A percentile compares a stretch with the other conserved stretches of the same genome.
Conservation (phyloP, 2,329 filamentous ascomycete genomes). For the Pseudogymnoascus sp. region DNA sequence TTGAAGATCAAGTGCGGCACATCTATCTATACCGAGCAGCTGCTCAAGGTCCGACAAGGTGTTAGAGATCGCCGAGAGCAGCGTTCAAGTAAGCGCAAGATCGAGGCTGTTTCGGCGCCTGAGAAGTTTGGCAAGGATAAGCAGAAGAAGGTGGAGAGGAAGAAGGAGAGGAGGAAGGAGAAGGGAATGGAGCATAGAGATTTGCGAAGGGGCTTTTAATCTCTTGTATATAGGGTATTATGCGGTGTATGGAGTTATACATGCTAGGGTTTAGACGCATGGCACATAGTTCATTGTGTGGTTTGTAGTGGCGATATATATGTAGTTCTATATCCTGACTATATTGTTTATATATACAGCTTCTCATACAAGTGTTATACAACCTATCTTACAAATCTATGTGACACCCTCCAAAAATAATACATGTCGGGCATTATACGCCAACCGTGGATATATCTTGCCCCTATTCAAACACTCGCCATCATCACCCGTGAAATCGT, state of each 20-base stretch:
- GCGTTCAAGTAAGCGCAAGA: constrained; percentile 75
- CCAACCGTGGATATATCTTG: not conserved
- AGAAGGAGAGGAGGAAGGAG: constrained; percentile 75
- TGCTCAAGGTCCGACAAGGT: constrained; percentile 64
- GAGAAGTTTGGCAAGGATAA: constrained; percentile 73
- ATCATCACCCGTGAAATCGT: not conserved
- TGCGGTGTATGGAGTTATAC: constrained; percentile 5
- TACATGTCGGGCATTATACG: not conserved
- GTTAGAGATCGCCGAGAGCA: constrained; percentile 66
- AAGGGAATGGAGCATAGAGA: constrained; percentile 65
- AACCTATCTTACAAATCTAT: constrained; percentile 6
- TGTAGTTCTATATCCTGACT: constrained; percentile 10
- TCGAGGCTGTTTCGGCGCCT: constrained; percentile 76
- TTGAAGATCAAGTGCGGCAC: constrained; percentile 81
- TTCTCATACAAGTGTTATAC: constrained; percentile 6
- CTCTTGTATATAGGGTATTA: constrained; percentile 1
- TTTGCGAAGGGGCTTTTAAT: constrained; percentile 37
- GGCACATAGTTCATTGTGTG: constrained; percentile 4
- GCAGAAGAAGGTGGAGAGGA: constrained; percentile 74
- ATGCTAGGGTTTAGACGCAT: not conserved
- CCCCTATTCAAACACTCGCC: constrained; percentile 2
- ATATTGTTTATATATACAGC: constrained; percentile 4
- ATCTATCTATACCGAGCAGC: constrained; percentile 63
- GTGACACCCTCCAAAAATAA: not conserved
- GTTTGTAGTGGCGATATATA: not conserved